A percentile compares a stretch with the other conserved stretches of the same genome.
phyloP scores from a whole-genome alignment of 2,329 filamentous ascomycete genomes.

The Calonectria honghensis region DNA sequence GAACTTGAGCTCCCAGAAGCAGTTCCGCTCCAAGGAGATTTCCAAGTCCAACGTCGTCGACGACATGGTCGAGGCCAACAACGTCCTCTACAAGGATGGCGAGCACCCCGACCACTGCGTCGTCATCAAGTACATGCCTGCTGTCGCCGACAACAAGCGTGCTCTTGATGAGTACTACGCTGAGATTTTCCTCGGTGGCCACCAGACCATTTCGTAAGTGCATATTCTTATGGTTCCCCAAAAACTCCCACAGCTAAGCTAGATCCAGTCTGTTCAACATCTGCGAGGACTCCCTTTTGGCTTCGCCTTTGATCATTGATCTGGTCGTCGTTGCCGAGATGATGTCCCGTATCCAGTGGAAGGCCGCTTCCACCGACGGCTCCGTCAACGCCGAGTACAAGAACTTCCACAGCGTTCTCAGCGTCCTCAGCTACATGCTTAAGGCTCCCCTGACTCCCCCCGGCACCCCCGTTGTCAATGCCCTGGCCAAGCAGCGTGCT shows the following conservation, averaged over 20 bases:
- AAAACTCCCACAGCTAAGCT: constrained; percentile 44
- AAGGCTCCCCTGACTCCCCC: constrained; percentile 95
- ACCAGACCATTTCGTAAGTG: constrained; percentile 92
- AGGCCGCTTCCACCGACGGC: constrained; percentile 73
- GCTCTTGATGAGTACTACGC: constrained; percentile 99
- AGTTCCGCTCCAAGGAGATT: constrained; percentile 99
- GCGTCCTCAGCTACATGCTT: constrained; percentile 99
- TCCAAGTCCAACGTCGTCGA: constrained; percentile 99
- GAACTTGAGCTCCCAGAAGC: constrained; percentile 97
- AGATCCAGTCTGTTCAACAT: constrained; percentile 92
- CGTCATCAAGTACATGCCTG: constrained; percentile 99
- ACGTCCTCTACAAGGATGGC: constrained; percentile 89
- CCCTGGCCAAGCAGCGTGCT: constrained; percentile 95
- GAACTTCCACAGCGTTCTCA: constrained; percentile 97
- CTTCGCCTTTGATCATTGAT: constrained; percentile 97
- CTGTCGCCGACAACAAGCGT: constrained; percentile 99
- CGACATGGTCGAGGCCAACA: constrained; percentile 99
- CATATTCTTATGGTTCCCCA: background rate
- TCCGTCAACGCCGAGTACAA: constrained; percentile 81
- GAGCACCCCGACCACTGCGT: constrained; percentile 99
- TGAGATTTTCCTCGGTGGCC: constrained; percentile 98
- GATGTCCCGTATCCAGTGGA: constrained; percentile 99
- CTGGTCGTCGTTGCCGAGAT: constrained; percentile 94
- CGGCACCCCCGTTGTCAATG: constrained; percentile 96
- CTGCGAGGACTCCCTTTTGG: constrained; percentile 97